Conservation (phyloP, 176 grass and related monocot species). For the Avena eriantha region DNA sequence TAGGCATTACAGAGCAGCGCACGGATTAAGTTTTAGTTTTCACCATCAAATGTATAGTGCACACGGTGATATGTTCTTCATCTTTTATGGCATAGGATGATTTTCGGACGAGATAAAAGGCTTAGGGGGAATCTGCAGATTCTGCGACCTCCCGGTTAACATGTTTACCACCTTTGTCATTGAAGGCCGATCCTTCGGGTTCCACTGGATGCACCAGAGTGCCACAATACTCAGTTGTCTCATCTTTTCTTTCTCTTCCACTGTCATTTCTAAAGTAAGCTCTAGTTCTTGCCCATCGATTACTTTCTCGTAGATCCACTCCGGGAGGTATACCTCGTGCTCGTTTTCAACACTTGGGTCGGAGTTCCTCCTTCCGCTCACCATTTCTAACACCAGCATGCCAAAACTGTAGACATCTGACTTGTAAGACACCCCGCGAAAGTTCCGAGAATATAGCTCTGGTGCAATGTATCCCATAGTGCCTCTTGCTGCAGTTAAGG, state of each 20-base stretch:
- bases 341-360: not conserved
- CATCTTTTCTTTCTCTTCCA: not conserved
- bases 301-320: conserved; percentile 9
- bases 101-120: not conserved
- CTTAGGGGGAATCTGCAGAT: not conserved
- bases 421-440: not conserved
- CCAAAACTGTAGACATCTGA: not conserved
- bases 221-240: not conserved
- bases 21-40: no score
- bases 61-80: not conserved
- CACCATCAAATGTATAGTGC: no score
- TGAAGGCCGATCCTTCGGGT: not conserved
- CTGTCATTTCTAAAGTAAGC: not conserved
- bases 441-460: not conserved
- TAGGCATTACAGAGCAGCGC: no score
- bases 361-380: not conserved
- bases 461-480: not conserved
- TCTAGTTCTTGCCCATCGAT: not conserved
- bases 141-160: not conserved
- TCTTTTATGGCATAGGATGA: not conserved
- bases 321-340: not conserved
- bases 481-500: conserved; percentile 1
- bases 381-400: not conserved
- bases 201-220: not conserved
- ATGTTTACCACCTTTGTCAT: conserved; percentile 14